Evolutionary conservation across 352 stramenopile species (phyloP).

Genomic region (Aphanomyces astaci): DNA sequence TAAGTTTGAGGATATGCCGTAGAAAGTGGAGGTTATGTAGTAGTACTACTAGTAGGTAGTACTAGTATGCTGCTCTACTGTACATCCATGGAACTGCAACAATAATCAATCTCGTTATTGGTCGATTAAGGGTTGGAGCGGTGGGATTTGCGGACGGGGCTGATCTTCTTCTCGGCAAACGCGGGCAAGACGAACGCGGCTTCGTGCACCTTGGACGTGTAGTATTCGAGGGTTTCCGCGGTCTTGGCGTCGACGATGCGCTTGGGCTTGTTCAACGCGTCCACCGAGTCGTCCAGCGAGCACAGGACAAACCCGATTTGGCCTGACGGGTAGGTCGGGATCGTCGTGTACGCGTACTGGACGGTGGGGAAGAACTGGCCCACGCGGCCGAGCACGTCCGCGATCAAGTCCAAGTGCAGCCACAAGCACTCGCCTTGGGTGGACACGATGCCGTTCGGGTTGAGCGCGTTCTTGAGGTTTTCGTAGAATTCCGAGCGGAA

Average conservation of each 20-base stretch:
- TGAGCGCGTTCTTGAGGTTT: conserved; percentile 87
- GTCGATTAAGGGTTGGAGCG: not conserved
- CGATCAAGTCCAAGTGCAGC: conserved; percentile 97
- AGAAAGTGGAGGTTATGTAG: too few species aligned
- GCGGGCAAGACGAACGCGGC: conserved; percentile 95
- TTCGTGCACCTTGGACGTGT: conserved; percentile 90
- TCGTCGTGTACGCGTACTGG: conserved; percentile 98
- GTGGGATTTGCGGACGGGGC: conserved; percentile 63
- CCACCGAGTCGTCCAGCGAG: conserved; percentile 53
- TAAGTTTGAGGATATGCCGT: too few species aligned
- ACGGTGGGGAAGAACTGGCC: conserved; percentile 88
- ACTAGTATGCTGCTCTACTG: too few species aligned
- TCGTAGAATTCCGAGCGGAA: conserved; percentile 95
- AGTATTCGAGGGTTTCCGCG: conserved; percentile 88
- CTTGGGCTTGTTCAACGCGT: conserved; percentile 61
- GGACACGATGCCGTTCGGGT: conserved; percentile 76
- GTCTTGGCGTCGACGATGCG: conserved; percentile 45
- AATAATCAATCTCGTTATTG: too few species aligned
- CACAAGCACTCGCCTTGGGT: conserved; percentile 97
- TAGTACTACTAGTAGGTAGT: too few species aligned
- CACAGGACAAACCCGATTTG: conserved; percentile 98
- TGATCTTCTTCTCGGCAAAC: conserved; percentile 88
- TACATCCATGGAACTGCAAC: too few species aligned
- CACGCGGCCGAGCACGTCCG: conserved; percentile 89
- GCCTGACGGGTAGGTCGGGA: conserved; percentile 98